phyloP scores from a whole-genome alignment of 116 monocot species.

The Dioscorea cayenensis region DNA sequence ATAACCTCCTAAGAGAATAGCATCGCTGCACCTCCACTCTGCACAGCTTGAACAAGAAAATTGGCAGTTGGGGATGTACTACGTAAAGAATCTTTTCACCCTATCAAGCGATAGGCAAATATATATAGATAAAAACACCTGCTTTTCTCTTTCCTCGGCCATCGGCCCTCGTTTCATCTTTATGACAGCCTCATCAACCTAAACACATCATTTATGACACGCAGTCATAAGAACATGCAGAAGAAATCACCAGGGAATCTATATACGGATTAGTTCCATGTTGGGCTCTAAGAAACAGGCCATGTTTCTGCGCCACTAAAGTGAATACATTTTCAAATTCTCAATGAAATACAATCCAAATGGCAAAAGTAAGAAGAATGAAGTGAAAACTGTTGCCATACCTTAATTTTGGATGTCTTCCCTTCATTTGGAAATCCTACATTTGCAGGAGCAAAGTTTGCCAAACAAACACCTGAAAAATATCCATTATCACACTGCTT shows the following conservation, averaged over 20 bases:
- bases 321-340: background rate
- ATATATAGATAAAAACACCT: conserved; percentile 18
- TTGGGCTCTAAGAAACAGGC: background rate
- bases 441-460: background rate
- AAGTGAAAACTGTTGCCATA: background rate
- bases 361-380: background rate
- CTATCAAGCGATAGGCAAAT: no score
- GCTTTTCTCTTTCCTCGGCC: conserved; percentile 42
- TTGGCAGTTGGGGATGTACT: no score
- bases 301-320: background rate
- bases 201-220: background rate
- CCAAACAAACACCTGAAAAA: background rate
- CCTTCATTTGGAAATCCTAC: background rate
- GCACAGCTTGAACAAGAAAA: no score
- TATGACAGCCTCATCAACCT: conserved; percentile 23
- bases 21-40: no score
- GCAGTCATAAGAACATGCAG: background rate
- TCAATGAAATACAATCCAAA: background rate
- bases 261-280: background rate
- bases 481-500: background rate
- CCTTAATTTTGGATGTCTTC: conserved; percentile 6
- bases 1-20: no score
- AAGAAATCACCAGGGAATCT: background rate
- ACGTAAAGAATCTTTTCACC: no score
- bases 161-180: conserved; percentile 29